Evolutionary conservation across 2,329 filamentous ascomycete genomes (phyloP).

Genomic region (Aspergillus ustus): DNA sequence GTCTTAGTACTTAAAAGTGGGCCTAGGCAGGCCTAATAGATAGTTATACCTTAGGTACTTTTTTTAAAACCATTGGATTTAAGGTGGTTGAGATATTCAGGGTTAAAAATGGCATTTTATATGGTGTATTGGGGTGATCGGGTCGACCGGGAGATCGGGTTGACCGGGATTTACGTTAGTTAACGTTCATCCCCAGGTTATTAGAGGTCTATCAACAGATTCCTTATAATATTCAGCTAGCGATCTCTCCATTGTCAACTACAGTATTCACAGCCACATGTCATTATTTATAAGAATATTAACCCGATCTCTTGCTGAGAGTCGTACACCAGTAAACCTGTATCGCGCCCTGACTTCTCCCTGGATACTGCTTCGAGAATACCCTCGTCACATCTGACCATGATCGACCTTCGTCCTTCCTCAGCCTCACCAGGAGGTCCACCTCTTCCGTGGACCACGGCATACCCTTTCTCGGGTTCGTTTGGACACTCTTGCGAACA

Average conservation of each 20-base stretch:
- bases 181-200: too few relatives aligned
- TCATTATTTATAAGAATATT: too few relatives aligned
- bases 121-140: too few relatives aligned
- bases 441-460: conserved; percentile 11
- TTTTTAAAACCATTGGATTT: background rate
- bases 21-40: background rate
- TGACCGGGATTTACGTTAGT: too few relatives aligned
- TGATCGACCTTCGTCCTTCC: background rate
- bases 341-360: conserved; percentile 17
- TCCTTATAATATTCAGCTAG: too few relatives aligned
- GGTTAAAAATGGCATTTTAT: too few relatives aligned
- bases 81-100: too few relatives aligned
- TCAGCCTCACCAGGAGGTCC: conserved; percentile 14
- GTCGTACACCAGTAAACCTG: conserved; percentile 18
- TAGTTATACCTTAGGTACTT: background rate
- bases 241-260: too few relatives aligned
- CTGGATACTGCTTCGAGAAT: conserved; percentile 16
- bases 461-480: conserved; percentile 13
- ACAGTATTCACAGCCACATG: too few relatives aligned
- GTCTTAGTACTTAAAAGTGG: background rate
- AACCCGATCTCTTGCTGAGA: conserved; percentile 17
- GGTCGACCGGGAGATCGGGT: too few relatives aligned
- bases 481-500: background rate
- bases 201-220: too few relatives aligned
- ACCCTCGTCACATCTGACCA: conserved; percentile 15